Evolutionary conservation across 768 basidiomycete genomes (phyloP), one percentile per base, ranked within the genome.

Genomic region (Leccinum obscurum): DNA sequence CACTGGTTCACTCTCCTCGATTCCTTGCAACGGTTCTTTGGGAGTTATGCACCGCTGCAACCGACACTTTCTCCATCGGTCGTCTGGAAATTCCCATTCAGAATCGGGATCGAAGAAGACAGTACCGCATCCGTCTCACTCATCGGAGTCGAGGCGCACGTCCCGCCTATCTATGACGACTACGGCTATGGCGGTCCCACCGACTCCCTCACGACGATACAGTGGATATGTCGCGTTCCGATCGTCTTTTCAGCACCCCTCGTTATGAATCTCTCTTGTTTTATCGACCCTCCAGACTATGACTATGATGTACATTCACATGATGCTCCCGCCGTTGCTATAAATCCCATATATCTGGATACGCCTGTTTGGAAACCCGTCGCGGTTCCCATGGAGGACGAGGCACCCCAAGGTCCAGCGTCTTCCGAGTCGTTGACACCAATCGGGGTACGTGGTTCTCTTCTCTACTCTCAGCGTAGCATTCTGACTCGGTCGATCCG

Each of bases 1-100:
- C 62, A 68, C 39, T 68, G 62, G 54, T 26, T 66, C 34, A 15
- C 62, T 30, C 52, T 69, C 28, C 46, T 68, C n/a, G 48, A 50
- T 44, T 37, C n/a, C 44, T 6, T 68, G 6, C 67, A 59, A 52
- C 57, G 24, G 5, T 39, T 64, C 34, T 44, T 68, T 24, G 54
- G 35, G 58, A 46, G 52, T 50, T 35, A 56, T 44, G 22, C 58
- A 9, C 64, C 64, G 2, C 64, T 24, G 52, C 55, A 37, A 15
- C 34, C 34, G 11, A 37, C 35, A 15, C 56, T 10, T 35, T 58
- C 10, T 34, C 69, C 39, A 13, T 39, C 39, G 3, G 8, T 39
- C 39, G 39, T 17, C 17, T 8, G 17, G 17, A 17, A 9, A 17
- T 39, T 39, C 39, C 39, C 17, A 39, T 39, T 3, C 17, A 39